Conservation (phyloP, 192 early-diverging fungal genomes). For the Coemansia sp. region DNA sequence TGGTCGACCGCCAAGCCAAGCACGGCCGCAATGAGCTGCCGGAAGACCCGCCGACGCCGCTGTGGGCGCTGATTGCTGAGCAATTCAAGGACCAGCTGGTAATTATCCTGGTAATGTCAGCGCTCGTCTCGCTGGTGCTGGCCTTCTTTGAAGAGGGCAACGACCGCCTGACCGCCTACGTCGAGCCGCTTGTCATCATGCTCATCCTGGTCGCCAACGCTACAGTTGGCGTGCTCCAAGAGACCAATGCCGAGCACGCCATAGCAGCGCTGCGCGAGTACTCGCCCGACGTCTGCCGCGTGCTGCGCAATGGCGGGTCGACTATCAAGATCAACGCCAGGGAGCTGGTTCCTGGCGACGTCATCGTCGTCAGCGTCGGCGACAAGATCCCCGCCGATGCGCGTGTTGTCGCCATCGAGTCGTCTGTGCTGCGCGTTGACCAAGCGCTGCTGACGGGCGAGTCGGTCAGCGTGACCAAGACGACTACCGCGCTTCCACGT, state of each 20-base stretch:
- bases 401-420: constrained; percentile 78
- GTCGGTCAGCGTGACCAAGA: constrained; percentile 89
- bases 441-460: constrained; percentile 98
- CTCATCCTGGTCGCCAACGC: constrained; percentile 98
- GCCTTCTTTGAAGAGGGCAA: constrained; percentile 85
- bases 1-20: constrained; percentile 59
- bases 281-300: constrained; percentile 94
- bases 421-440: constrained; percentile 90
- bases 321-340: constrained; percentile 68
- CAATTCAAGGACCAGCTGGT: constrained; percentile 99
- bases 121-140: constrained; percentile 89
- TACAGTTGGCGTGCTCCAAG: constrained; percentile 95
- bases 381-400: constrained; percentile 97
- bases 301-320: constrained; percentile 73
- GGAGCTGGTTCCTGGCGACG: constrained; percentile 97
- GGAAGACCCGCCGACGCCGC: constrained; percentile 85
- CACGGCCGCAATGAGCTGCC: constrained; percentile 92
- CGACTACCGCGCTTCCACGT: constrained; percentile 57
- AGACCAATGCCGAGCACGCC: constrained; percentile 95
- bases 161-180: constrained; percentile 82
- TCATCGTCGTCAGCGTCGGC: constrained; percentile 88
- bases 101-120: constrained; percentile 90
- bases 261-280: constrained; percentile 98
- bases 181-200: constrained; percentile 98
- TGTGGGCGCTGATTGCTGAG: constrained; percentile 92